Base-by-base conservation (phyloP, 2,329 filamentous ascomycete genomes). In the Emmonsia crescens region DNA sequence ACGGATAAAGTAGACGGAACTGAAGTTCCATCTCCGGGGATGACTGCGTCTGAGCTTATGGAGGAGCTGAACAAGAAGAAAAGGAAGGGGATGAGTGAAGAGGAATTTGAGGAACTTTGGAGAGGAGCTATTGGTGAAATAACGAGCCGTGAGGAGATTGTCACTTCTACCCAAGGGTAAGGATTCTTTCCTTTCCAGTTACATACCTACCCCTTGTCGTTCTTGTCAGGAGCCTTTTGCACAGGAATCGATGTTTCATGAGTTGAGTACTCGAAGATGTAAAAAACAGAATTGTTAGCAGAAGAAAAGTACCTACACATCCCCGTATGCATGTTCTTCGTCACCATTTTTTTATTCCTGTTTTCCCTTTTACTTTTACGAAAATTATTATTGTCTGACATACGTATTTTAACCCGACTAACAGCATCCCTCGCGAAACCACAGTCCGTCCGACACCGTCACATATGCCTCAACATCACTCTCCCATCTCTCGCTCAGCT, bases 21-120 rank as follows among this genome's bases (percentile, higher is more conserved):
- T 60, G 78, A 77, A 27, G 77, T 84, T 2, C 77, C 83, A 12
- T 84, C 82, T 4, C 84, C 89, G 2, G 89, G 92, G 67, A 82
- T 89, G 51, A 77, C 79, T 57, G 85, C 86, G 64, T 74, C 85
- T 33, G 87, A 90, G 60, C 79, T 97, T 64, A 96, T 93, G 78
- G 79, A 88, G 65, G 83, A 85, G 61, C 85, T 96, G 65, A 84
- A 82, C 67, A 83, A 85, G 67, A 89, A 89, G 78, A 85, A 88
- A 65, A 89, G 86, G 72, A 93, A 89, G 78, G 86, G 87, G 65
- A 89, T 96, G 84, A 89, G 83, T 66, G 86, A 91, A 70, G 82
- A 88, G 49, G 93, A 97, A 72, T 96, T 99, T 70, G 91, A 97
- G 67, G 90, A 96, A 62, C 83, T 99, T 8, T 82, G 78, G 78